phyloP scores from a whole-genome alignment of 2,329 filamentous ascomycete genomes.

The Phaeosphaeria sp. region DNA sequence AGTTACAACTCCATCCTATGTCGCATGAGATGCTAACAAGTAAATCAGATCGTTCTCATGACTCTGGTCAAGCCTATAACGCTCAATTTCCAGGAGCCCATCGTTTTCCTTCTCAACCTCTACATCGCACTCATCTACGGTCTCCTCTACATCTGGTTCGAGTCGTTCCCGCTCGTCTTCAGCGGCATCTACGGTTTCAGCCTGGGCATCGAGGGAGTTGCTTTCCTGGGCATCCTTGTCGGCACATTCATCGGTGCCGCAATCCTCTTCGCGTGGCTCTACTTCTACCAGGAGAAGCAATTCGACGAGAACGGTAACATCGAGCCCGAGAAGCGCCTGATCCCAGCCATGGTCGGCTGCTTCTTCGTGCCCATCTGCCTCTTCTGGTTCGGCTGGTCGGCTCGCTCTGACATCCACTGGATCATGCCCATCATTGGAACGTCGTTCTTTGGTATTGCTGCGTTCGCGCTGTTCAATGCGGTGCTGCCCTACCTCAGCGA shows the following conservation, averaged over 20 bases:
- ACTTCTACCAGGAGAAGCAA: constrained; percentile 36
- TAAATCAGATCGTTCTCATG: constrained; percentile 36
- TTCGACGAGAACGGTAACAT: constrained; percentile 49
- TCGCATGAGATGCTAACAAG: not conserved
- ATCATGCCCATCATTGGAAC: constrained; percentile 51
- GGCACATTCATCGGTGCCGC: constrained; percentile 39
- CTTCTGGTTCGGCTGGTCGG: constrained; percentile 53
- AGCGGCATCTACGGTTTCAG: constrained; percentile 27
- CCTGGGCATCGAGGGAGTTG: constrained; percentile 21
- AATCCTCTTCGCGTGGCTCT: constrained; percentile 47
- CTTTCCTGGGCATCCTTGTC: constrained; percentile 27
- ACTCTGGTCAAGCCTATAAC: constrained; percentile 53
- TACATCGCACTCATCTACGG: constrained; percentile 55
- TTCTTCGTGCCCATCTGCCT: constrained; percentile 51
- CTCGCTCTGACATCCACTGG: constrained; percentile 43
- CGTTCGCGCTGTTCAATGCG: constrained; percentile 56
- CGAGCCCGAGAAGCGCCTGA: constrained; percentile 49
- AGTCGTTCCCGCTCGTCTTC: constrained; percentile 33
- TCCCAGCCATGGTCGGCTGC: constrained; percentile 47
- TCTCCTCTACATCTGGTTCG: constrained; percentile 41
- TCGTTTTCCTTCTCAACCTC: constrained; percentile 52
- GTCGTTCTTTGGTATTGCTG: constrained; percentile 44
- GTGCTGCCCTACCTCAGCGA: constrained; percentile 55
- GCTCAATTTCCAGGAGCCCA: constrained; percentile 53
- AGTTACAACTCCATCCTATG: not conserved